These are phyloP conservation scores for Avena insularis DNA, from an alignment of 176 grass and related monocot genomes.

Conservation along the genomic window DNA sequence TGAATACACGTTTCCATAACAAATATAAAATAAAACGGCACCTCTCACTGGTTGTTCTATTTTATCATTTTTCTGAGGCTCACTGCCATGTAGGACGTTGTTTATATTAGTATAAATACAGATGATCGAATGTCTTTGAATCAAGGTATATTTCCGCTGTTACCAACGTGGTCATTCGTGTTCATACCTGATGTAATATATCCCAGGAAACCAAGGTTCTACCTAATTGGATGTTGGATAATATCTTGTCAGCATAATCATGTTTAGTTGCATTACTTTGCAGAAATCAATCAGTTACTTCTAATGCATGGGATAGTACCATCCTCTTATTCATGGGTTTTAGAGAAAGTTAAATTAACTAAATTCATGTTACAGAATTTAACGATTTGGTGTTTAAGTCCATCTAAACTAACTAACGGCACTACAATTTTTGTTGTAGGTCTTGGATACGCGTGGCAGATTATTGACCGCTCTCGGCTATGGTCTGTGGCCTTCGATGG, in stretches of 20 bases:
- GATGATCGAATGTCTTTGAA: background rate
- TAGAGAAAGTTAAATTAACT: background rate
- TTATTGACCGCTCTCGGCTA: constrained; percentile 92
- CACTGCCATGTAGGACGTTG: background rate
- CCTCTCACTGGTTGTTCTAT: background rate
- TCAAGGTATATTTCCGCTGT: background rate
- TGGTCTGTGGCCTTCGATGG: constrained; percentile 92
- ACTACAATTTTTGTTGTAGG: constrained; percentile 47
- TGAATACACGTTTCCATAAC: background rate
- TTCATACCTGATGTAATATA: background rate
- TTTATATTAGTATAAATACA: background rate
- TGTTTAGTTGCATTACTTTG: background rate
- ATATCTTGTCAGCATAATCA: background rate
- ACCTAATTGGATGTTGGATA: background rate
- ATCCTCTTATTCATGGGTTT: background rate
- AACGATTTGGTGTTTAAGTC: background rate
- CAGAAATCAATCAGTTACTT: background rate
- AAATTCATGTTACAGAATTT: background rate
- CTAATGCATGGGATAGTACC: background rate
- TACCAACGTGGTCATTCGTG: background rate
- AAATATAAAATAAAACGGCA: background rate
- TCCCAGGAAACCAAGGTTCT: background rate
- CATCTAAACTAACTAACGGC: background rate
- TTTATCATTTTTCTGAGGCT: background rate
- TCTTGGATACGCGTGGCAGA: constrained; percentile 85